Conservation (phyloP, 345 rosid genomes). For the Populus alba region DNA sequence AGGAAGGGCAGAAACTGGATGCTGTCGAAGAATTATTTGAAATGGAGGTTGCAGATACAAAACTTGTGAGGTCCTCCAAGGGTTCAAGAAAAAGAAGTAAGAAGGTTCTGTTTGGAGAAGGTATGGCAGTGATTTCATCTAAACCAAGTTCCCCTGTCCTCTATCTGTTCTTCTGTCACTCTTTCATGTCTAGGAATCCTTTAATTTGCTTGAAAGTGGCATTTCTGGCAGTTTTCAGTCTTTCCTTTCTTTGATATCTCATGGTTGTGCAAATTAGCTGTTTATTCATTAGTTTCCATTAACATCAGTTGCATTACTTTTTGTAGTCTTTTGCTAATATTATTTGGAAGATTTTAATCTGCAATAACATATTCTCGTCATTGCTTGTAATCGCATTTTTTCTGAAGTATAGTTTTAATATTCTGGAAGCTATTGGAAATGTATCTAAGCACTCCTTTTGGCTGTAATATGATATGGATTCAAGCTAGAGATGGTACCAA, state of each 20-base stretch:
- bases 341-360: not conserved
- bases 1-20: constrained; percentile 56
- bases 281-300: constrained; percentile 1
- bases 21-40: constrained; percentile 44
- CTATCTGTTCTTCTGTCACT: not conserved
- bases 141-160: not conserved
- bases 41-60: constrained; percentile 24
- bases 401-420: not conserved
- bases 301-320: constrained; percentile 2
- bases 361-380: not conserved
- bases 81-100: constrained; percentile 25
- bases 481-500: not conserved
- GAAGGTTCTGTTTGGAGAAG: constrained; percentile 65
- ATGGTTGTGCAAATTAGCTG: not conserved
- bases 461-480: not conserved
- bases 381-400: not conserved
- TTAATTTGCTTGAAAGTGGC: not conserved
- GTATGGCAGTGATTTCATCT: constrained; percentile 25
- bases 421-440: not conserved
- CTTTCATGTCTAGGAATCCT: not conserved
- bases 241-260: not conserved
- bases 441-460: not conserved
- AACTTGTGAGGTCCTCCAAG: constrained; percentile 33
- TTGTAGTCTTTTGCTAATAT: not conserved
- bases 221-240: not conserved